These are phyloP conservation scores for Trichoderma brevicompactum DNA, from an alignment of 2,329 filamentous ascomycete genomes.

Conservation along the genomic window DNA sequence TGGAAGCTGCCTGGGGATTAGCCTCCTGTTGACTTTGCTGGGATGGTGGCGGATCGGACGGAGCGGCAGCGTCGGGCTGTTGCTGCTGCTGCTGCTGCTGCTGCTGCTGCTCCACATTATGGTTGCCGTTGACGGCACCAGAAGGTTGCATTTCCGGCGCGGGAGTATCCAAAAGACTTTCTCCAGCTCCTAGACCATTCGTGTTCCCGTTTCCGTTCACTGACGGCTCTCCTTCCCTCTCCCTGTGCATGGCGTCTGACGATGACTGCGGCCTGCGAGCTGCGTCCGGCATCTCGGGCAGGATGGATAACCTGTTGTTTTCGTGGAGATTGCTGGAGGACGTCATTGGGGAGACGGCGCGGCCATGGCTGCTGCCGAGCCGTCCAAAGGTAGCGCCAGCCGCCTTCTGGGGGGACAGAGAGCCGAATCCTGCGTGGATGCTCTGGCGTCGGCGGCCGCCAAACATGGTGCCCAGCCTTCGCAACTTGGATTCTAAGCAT, in stretches of 20 bases:
- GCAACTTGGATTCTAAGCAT: conserved; percentile 56
- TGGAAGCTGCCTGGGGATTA: conserved; percentile 4
- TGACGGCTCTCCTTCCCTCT: neutral
- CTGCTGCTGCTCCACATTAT: conserved; percentile 44
- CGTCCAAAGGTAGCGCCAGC: conserved; percentile 60
- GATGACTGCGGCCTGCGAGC: conserved; percentile 36
- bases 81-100: neutral
- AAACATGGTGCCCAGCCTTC: conserved; percentile 72
- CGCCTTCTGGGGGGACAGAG: conserved; percentile 56
- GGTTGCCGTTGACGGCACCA: conserved; percentile 54
- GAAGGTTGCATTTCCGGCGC: conserved; percentile 34
- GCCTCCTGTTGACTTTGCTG: conserved; percentile 44
- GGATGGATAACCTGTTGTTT: conserved; percentile 58
- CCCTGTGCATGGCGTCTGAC: conserved; percentile 36
- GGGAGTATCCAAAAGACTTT: conserved; percentile 40
- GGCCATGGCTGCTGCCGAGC: conserved; percentile 66
- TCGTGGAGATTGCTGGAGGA: conserved; percentile 65
- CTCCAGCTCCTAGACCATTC: conserved; percentile 47
- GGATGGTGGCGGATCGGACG: conserved; percentile 55
- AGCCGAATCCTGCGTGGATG: conserved; percentile 63
- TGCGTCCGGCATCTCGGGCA: conserved; percentile 60
- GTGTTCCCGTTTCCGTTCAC: conserved; percentile 45
- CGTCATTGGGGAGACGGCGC: conserved; percentile 57
- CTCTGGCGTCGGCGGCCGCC: conserved; percentile 66
- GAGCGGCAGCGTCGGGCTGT: conserved; percentile 52